These are phyloP conservation scores for Pseudozyma hubeiensis DNA, from an alignment of 1,284 basidiomycete species.

Conservation along the genomic window DNA sequence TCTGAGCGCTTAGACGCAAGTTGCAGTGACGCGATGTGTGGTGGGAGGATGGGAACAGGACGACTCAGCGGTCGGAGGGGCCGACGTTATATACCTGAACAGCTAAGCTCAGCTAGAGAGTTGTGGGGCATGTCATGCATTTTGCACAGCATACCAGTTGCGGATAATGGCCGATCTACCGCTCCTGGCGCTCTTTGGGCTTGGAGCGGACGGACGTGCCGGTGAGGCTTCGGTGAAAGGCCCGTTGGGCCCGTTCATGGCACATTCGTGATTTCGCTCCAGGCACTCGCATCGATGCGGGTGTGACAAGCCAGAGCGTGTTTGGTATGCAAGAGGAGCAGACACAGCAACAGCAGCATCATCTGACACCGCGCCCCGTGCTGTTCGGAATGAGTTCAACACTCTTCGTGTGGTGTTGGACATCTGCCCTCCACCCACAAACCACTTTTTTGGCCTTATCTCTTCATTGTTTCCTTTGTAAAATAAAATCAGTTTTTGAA, in stretches of 20 bases:
- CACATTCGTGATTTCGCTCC: slow-evolving; percentile 19
- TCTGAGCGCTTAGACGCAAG: slow-evolving; percentile 2
- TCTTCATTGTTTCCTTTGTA: not conserved
- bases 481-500: not conserved
- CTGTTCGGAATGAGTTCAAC: slow-evolving; percentile 11
- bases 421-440: slow-evolving; percentile 34
- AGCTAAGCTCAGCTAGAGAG: not conserved
- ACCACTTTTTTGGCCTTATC: slow-evolving; percentile 1
- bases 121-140: not conserved
- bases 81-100: slow-evolving; percentile 28
- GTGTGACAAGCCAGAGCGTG: not conserved
- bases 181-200: slow-evolving; percentile 25
- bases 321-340: not conserved
- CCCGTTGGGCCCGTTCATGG: not conserved
- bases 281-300: not conserved
- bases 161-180: slow-evolving; percentile 3
- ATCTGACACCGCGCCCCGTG: slow-evolving; percentile 35
- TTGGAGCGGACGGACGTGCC: slow-evolving; percentile 15
- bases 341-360: slow-evolving; percentile 28
- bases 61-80: slow-evolving; percentile 12
- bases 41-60: not conserved
- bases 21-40: not conserved
- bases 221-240: slow-evolving; percentile 20
- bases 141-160: not conserved
- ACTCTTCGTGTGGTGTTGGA: not conserved